phyloP scores from a whole-genome alignment of 441 rosid genomes.

The Populus tomentosa region DNA sequence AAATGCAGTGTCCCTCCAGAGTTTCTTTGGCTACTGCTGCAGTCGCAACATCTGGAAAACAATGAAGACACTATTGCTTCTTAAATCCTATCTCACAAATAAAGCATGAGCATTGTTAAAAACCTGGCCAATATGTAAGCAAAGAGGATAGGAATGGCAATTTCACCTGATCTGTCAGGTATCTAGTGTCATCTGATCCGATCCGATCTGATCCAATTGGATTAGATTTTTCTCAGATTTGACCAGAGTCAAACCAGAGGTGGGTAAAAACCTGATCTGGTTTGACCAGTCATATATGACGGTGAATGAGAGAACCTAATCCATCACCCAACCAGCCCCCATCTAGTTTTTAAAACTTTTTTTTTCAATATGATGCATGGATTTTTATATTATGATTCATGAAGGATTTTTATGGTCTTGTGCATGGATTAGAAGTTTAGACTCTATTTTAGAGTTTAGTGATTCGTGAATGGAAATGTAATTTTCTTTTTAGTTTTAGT shows the following conservation, averaged over 20 bases:
- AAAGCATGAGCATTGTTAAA: too few relatives aligned
- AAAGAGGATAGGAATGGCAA: too few relatives aligned
- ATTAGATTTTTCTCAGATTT: neutral
- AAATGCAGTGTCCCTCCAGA: too few relatives aligned
- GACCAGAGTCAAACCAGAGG: constrained; percentile 2
- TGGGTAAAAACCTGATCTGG: neutral
- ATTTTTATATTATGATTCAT: too few relatives aligned
- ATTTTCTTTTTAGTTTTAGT: neutral
- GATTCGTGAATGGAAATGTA: neutral
- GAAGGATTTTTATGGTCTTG: neutral
- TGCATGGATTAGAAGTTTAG: neutral
- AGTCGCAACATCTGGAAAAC: too few relatives aligned
- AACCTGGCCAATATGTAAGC: too few relatives aligned
- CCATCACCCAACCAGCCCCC: neutral
- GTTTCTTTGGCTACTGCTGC: too few relatives aligned
- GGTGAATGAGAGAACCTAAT: neutral
- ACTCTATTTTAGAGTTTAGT: neutral
- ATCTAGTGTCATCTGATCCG: too few relatives aligned
- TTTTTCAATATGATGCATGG: neutral
- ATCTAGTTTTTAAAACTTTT: neutral
- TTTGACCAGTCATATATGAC: neutral
- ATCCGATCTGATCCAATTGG: neutral
- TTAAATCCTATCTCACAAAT: too few relatives aligned
- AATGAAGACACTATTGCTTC: too few relatives aligned
- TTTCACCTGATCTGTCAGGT: too few relatives aligned